phyloP scores from a whole-genome alignment of 2,329 filamentous ascomycete species.

The Sporothrix humicola region DNA sequence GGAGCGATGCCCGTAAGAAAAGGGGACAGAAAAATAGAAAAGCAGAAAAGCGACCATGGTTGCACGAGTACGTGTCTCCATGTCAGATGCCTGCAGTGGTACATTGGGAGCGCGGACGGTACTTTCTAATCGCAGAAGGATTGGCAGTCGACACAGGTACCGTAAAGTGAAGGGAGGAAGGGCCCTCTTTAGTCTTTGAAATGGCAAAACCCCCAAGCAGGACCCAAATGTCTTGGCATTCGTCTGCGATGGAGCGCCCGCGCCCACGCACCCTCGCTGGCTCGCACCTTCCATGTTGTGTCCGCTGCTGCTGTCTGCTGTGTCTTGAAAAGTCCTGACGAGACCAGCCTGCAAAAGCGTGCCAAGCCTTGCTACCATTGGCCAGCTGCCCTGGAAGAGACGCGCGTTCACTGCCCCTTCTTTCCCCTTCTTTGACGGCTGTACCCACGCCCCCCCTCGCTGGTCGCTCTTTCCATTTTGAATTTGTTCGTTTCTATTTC shows the following conservation, averaged over 20 bases:
- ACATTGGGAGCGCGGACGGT: not conserved
- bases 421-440: slow-evolving; percentile 21
- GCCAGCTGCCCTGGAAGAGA: slow-evolving; percentile 33
- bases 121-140: not conserved
- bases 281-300: slow-evolving; percentile 23
- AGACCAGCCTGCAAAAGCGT: slow-evolving; percentile 30
- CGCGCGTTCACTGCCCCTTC: slow-evolving; percentile 39
- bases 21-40: not conserved
- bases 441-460: slow-evolving; percentile 27
- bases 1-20: slow-evolving; percentile 16
- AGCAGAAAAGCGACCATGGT: not conserved
- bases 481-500: not conserved
- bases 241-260: not conserved
- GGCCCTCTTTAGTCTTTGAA: not conserved
- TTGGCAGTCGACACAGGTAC: not conserved
- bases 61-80: slow-evolving; percentile 25
- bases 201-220: slow-evolving; percentile 5
- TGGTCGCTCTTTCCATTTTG: slow-evolving; percentile 12
- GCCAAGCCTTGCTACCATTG: slow-evolving; percentile 35
- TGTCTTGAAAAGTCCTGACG: slow-evolving; percentile 24
- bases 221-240: slow-evolving; percentile 30
- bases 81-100: not conserved
- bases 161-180: not conserved
- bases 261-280: not conserved
- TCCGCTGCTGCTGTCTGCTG: slow-evolving; percentile 27